Conservation (phyloP, 2,329 filamentous ascomycete species). For the Teratosphaeria nubilosa region DNA sequence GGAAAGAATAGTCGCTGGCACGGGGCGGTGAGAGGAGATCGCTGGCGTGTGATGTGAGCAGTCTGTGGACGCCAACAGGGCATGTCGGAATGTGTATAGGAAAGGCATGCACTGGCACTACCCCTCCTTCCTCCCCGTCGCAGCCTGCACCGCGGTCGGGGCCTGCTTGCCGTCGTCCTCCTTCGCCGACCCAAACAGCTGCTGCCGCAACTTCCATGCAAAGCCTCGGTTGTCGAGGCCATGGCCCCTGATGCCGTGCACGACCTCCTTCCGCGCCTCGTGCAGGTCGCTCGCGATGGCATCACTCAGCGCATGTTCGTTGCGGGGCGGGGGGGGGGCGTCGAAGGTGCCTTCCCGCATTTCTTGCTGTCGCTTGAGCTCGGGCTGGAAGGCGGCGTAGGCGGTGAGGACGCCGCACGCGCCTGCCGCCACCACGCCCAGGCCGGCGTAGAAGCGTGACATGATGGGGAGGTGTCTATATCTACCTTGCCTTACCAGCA, state of each 20-base stretch:
- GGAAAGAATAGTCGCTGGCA: background rate
- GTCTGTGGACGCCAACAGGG: background rate
- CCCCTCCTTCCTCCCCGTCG: background rate
- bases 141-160: background rate
- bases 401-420: slow-evolving; percentile 8
- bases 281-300: slow-evolving; percentile 17
- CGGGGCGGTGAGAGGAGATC: background rate
- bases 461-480: background rate
- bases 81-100: too few species aligned
- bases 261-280: slow-evolving; percentile 10
- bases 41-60: background rate
- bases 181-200: background rate
- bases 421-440: background rate
- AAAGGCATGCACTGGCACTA: background rate
- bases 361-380: slow-evolving; percentile 17
- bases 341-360: slow-evolving; percentile 16
- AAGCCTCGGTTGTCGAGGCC: background rate
- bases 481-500: too few species aligned
- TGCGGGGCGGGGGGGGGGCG: slow-evolving; percentile 9
- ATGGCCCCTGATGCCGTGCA: slow-evolving; percentile 3
- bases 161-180: background rate
- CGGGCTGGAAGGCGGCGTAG: slow-evolving; percentile 21
- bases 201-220: slow-evolving; percentile 2
- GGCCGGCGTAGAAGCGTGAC: background rate
- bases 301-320: slow-evolving; percentile 11